Base-by-base conservation (phyloP, 768 basidiomycete species). In the Stropharia rugosoannulata region DNA sequence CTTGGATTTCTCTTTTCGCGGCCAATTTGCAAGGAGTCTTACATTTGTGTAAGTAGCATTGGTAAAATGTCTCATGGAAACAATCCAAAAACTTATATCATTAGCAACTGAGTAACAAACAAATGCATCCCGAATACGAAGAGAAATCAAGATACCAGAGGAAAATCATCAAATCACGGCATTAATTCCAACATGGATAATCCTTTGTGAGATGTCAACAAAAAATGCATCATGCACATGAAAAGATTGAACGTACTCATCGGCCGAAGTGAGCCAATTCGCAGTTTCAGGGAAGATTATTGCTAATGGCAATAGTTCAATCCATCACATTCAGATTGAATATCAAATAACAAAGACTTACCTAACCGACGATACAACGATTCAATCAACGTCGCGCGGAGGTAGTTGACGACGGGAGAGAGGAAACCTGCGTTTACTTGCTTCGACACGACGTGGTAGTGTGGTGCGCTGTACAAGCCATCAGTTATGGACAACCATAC, bases 261-360 rank as follows among this genome's bases (percentile, higher is more conserved):
- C 84, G 1, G 78, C 78, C n/a, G 76, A 74, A 0, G 78, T 78
- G 5, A 78, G 57, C 83, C 83, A 85, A 56, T 80, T 82, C 1
- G 69, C 82, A 0, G 82, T 83, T 57, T 84, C 83, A 0, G 84
- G 85, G 71, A 86, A 85, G 77, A 85, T 82, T 0, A 77, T 79
- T 1, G 74, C 82, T 81, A 38, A 4, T 65, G 12, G 56, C 54
- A 25, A 49, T 11, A 12, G 54, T n/a, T 9, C 4, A 11, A 16
- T 38, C 32, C 22, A 3, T 40, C n/a, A 2, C 13, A 19, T 25
- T 16, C 3, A 36, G 11, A 57, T 15, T 29, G 19, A 29, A n/a
- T 5, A 27, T 32, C 29, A 3, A 12, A 27, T 8, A 46, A 13
- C 22, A n/a, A 22, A n/a, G 4, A 64, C 73, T 54, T 53, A 84